These are phyloP conservation scores for Aspergillus sp. DNA, from an alignment of 2,329 filamentous ascomycete species.

Conservation along the genomic window DNA sequence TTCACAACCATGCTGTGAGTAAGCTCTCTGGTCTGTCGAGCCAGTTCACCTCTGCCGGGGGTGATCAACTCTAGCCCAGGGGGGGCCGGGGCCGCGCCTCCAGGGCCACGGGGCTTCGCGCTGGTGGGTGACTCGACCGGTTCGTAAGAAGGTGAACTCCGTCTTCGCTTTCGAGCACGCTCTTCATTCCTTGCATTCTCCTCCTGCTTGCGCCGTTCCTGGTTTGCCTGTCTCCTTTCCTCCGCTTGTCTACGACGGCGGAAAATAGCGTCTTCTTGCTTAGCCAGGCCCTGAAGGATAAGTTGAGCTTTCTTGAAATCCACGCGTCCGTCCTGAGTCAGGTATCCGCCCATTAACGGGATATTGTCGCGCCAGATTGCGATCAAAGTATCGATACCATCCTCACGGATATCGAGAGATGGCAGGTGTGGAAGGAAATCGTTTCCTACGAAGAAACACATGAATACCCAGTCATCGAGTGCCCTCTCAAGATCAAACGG, in stretches of 20 bases:
- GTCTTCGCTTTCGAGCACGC: slow-evolving; percentile 42
- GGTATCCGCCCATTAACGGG: slow-evolving; percentile 86
- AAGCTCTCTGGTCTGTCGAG: slow-evolving; percentile 59
- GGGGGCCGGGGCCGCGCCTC: slow-evolving; percentile 39
- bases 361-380: slow-evolving; percentile 97
- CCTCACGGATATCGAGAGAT: slow-evolving; percentile 95
- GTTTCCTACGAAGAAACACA: slow-evolving; percentile 98
- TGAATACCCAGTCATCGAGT: slow-evolving; percentile 97
- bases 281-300: slow-evolving; percentile 84
- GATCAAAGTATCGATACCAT: slow-evolving; percentile 93
- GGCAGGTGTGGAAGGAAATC: slow-evolving; percentile 97
- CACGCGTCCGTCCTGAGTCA: slow-evolving; percentile 92
- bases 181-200: slow-evolving; percentile 54
- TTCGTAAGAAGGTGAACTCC: slow-evolving; percentile 47
- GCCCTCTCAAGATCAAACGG: slow-evolving; percentile 90
- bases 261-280: slow-evolving; percentile 93
- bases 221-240: slow-evolving; percentile 75
- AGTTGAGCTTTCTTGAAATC: slow-evolving; percentile 82
- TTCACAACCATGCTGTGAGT: slow-evolving; percentile 90
- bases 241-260: slow-evolving; percentile 81
- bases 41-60: slow-evolving; percentile 54
- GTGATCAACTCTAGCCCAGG: slow-evolving; percentile 57
- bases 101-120: slow-evolving; percentile 20
- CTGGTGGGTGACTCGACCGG: slow-evolving; percentile 33
- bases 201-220: slow-evolving; percentile 75